These are phyloP conservation scores for Dendrocalamus latiflorus DNA, from an alignment of 202 grass and related monocot species.

Conservation along the genomic window DNA sequence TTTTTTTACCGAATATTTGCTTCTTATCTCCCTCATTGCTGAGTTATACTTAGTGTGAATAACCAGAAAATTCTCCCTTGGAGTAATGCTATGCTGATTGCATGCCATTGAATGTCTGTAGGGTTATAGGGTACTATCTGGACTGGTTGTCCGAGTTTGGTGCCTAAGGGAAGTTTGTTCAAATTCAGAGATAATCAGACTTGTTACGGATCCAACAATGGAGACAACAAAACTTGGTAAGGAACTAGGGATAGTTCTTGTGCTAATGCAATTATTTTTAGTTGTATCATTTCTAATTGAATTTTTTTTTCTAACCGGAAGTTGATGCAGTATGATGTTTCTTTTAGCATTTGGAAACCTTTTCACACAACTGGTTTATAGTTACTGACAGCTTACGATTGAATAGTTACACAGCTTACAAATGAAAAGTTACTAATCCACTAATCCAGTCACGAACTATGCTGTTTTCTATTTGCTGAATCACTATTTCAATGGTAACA, in stretches of 20 bases:
- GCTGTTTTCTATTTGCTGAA: not conserved
- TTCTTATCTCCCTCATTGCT: not conserved
- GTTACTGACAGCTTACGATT: not conserved
- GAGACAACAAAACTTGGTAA: conserved; percentile 80
- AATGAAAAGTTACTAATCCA: not conserved
- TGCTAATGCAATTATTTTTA: not conserved
- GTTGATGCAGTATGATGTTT: not conserved
- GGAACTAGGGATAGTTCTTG: not conserved
- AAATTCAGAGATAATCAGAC: conserved; percentile 64
- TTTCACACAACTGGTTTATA: not conserved
- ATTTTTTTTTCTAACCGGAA: not conserved
- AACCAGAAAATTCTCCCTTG: too few relatives aligned
- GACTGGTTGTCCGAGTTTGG: conserved; percentile 67
- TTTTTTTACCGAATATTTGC: not conserved
- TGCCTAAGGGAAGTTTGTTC: conserved; percentile 76
- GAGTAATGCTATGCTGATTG: too few relatives aligned
- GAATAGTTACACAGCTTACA: not conserved
- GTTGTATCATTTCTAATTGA: not conserved
- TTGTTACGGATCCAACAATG: conserved; percentile 62
- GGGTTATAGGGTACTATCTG: conserved; percentile 75
- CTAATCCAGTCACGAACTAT: not conserved
- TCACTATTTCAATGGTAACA: not conserved
- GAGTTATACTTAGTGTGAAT: not conserved
- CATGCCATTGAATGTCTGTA: not conserved
- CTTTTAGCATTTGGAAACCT: conserved; percentile 9